These are phyloP conservation scores for Aspergillus alliaceus DNA, from an alignment of 2,329 filamentous ascomycete genomes.

Conservation along the genomic window DNA sequence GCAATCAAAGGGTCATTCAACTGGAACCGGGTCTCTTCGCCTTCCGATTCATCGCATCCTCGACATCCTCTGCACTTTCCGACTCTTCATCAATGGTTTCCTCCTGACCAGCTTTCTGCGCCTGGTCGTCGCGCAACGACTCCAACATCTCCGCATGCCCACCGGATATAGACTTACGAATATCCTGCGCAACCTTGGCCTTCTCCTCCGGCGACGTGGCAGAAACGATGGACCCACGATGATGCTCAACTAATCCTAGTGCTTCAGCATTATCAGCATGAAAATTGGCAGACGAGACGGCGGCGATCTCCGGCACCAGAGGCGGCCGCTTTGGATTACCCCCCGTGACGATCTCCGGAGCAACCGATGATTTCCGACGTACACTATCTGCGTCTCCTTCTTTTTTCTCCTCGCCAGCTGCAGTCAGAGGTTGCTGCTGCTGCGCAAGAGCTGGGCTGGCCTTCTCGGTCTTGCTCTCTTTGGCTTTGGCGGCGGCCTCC, in stretches of 20 bases:
- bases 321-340: constrained; percentile 28
- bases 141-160: constrained; percentile 26
- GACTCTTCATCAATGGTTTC: constrained; percentile 27
- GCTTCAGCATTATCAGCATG: constrained; percentile 36
- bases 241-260: constrained; percentile 40
- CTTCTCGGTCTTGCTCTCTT: constrained; percentile 25
- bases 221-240: constrained; percentile 38
- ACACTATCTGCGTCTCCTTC: constrained; percentile 18
- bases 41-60: constrained; percentile 4
- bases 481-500: constrained; percentile 40
- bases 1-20: not conserved
- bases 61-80: constrained; percentile 11
- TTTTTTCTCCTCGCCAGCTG: constrained; percentile 12
- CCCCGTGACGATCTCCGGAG: constrained; percentile 27
- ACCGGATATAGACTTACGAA: constrained; percentile 39
- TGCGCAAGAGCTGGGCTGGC: constrained; percentile 9
- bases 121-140: constrained; percentile 30
- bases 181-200: constrained; percentile 36
- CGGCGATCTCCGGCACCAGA: constrained; percentile 36
- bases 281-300: constrained; percentile 40
- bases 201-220: constrained; percentile 34
- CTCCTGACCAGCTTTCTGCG: constrained; percentile 20
- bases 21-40: not conserved
- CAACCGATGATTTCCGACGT: constrained; percentile 30
- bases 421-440: constrained; percentile 16